Evolutionary conservation across 306 rosid genomes (phyloP).

Genomic region (Rubus parviflorus): DNA sequence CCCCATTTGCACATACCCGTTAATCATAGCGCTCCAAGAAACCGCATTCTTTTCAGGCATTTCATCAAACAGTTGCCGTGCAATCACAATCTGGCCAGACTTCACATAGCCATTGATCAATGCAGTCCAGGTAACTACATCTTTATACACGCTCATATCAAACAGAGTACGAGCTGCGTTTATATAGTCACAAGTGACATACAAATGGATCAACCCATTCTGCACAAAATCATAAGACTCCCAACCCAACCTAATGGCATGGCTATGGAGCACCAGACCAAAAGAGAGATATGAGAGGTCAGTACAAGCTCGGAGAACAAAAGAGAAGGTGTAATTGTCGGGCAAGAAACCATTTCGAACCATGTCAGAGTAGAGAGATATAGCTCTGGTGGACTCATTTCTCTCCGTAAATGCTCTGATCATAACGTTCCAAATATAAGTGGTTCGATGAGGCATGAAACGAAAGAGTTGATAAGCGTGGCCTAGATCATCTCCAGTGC

Average conservation of each 20-base stretch:
- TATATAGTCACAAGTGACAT: conserved; percentile 31
- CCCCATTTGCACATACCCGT: conserved; percentile 45
- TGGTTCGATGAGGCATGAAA: conserved; percentile 35
- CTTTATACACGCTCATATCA: conserved; percentile 30
- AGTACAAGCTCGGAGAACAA: conserved; percentile 38
- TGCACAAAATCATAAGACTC: conserved; percentile 52
- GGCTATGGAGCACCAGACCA: conserved; percentile 39
- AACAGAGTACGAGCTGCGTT: conserved; percentile 36
- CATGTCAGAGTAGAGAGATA: conserved; percentile 43
- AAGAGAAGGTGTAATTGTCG: conserved; percentile 47
- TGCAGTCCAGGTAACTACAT: conserved; percentile 49
- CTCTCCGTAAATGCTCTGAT: conserved; percentile 40
- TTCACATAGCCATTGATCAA: conserved; percentile 45
- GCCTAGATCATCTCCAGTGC: conserved; percentile 17
- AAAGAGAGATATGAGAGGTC: conserved; percentile 28
- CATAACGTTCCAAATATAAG: conserved; percentile 46
- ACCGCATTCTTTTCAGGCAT: conserved; percentile 45
- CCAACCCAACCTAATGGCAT: conserved; percentile 42
- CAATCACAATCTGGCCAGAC: conserved; percentile 24
- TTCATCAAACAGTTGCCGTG: conserved; percentile 41
- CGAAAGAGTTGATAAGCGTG: conserved; percentile 42
- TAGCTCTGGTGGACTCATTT: conserved; percentile 27
- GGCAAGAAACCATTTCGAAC: conserved; percentile 34
- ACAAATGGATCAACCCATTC: conserved; percentile 49
- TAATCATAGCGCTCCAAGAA: conserved; percentile 54